phyloP scores from a whole-genome alignment of 805 yeast species.

The Komagataella kurtzmanii region DNA sequence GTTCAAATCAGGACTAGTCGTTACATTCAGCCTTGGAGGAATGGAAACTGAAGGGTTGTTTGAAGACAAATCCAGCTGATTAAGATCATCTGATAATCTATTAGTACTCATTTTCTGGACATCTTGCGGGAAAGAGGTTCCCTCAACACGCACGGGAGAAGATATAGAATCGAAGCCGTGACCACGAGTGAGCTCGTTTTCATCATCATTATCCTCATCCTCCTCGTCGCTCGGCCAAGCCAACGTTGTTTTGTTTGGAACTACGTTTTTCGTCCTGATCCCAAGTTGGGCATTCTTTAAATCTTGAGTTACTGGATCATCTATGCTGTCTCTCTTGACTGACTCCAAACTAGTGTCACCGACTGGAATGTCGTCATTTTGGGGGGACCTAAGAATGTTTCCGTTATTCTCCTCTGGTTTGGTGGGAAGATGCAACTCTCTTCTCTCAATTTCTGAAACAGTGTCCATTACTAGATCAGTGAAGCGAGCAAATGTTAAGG shows the following conservation, averaged over 20 bases:
- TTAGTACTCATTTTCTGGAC: not conserved
- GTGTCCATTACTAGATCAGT: conserved; percentile 87
- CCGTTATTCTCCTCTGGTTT: not conserved
- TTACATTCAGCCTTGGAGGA: not conserved
- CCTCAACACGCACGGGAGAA: not conserved
- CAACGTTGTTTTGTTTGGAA: conserved; percentile 76
- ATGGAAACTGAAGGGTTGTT: not conserved
- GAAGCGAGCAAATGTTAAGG: conserved; percentile 70
- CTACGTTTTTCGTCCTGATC: conserved; percentile 49
- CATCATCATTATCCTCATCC: conserved; percentile 24
- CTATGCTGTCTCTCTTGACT: conserved; percentile 6
- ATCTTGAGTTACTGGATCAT: not conserved
- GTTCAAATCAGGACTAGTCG: not conserved
- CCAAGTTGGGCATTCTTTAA: conserved; percentile 13
- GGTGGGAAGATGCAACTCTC: conserved; percentile 34
- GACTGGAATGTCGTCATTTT: not conserved
- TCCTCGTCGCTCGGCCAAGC: conserved; percentile 87
- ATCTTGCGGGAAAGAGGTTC: not conserved
- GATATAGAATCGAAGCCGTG: not conserved
- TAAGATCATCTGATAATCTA: not conserved
- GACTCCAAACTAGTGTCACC: conserved; percentile 5
- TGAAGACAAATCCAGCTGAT: not conserved
- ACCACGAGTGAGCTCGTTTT: not conserved
- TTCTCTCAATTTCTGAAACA: conserved; percentile 70
- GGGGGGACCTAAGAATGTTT: not conserved